These are phyloP conservation scores for Nicotiana otophora DNA, from an alignment of 257 asterid species.

Conservation along the genomic window DNA sequence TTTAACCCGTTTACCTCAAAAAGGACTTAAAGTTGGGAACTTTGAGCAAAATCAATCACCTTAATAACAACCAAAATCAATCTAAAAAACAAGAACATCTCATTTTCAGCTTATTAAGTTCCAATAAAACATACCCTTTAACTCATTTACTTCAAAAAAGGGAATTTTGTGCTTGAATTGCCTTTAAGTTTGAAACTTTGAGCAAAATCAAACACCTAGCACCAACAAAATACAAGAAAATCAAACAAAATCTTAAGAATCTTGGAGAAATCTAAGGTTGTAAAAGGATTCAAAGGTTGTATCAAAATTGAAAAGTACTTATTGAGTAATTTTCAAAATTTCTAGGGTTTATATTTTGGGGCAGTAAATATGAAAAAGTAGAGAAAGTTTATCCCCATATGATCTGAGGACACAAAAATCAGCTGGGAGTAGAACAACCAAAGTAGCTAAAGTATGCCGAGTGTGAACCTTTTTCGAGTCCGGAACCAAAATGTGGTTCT, in stretches of 20 bases:
- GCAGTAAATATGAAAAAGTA: constrained; percentile 14
- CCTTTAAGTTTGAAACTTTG: background rate
- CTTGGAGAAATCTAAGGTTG: background rate
- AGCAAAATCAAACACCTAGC: constrained; percentile 12
- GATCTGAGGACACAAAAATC: constrained; percentile 21
- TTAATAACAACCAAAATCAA: constrained; percentile 2
- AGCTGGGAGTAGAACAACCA: constrained; percentile 17
- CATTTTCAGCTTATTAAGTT: background rate
- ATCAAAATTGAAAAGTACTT: constrained; percentile 10
- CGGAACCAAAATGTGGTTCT: too few species aligned
- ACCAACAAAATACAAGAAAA: constrained; percentile 7
- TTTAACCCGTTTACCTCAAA: constrained; percentile 17
- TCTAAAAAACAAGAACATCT: background rate
- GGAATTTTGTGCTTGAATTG: background rate
- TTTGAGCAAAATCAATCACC: background rate
- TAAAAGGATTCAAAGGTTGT: background rate
- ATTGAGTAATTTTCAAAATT: constrained; percentile 15
- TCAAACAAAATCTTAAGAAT: background rate
- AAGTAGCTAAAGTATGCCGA: constrained; percentile 32
- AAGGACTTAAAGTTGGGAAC: background rate
- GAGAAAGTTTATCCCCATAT: constrained; percentile 14
- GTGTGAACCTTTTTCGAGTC: constrained; percentile 6
- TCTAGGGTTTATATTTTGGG: constrained; percentile 1
- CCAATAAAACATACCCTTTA: background rate
- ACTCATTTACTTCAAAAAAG: background rate